phyloP scores from a whole-genome alignment of 2,329 filamentous ascomycete species.

The Diaporthe amygdali region DNA sequence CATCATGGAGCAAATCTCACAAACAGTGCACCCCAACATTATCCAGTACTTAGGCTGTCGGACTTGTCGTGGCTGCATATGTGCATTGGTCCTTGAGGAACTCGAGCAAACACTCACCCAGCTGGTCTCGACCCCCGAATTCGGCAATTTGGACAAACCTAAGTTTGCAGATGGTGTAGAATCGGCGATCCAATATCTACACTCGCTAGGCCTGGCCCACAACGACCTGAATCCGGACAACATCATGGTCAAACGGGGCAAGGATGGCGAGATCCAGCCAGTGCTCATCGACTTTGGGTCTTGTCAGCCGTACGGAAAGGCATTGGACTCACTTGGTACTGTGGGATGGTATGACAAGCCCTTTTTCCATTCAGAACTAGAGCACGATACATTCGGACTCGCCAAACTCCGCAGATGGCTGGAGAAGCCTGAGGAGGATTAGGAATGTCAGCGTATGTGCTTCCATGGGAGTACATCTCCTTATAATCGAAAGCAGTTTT shows the following conservation, averaged over 20 bases:
- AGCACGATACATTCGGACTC: not conserved
- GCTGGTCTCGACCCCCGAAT: not conserved
- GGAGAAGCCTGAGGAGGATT: not conserved
- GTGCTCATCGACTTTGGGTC: slow-evolving; percentile 12
- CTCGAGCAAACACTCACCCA: not conserved
- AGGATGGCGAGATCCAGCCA: not conserved
- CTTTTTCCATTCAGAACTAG: not conserved
- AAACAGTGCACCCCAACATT: slow-evolving; percentile 16
- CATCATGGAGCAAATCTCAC: slow-evolving; percentile 22
- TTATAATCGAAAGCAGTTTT: not conserved
- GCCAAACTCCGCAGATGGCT: not conserved
- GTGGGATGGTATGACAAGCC: slow-evolving; percentile 8
- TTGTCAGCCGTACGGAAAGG: not conserved
- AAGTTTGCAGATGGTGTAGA: not conserved
- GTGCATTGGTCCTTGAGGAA: slow-evolving; percentile 16
- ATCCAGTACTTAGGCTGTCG: slow-evolving; percentile 24
- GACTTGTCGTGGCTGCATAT: slow-evolving; percentile 3
- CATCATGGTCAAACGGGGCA: not conserved
- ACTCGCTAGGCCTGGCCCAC: not conserved
- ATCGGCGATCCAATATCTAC: slow-evolving; percentile 5
- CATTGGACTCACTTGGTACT: not conserved
- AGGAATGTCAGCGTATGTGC: not conserved
- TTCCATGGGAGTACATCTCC: not conserved
- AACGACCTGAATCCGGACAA: slow-evolving; percentile 15
- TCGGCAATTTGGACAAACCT: not conserved